Evolutionary conservation across 108 stramenopile species (phyloP).

Genomic region (Conticribra guillardii): DNA sequence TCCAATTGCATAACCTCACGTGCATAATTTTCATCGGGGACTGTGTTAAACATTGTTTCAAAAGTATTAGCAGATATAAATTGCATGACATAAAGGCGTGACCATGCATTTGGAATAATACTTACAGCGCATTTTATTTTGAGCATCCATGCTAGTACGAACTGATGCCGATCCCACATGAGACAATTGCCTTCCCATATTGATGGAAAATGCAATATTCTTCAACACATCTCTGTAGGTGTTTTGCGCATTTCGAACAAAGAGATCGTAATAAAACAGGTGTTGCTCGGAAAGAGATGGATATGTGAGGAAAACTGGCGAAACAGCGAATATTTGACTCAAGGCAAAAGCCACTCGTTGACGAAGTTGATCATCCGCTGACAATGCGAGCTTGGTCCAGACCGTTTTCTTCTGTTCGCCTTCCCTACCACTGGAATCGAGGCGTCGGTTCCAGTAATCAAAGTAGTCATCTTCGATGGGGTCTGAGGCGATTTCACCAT

Average conservation of each 20-base stretch:
- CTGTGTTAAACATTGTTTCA: too few species aligned
- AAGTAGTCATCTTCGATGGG: slow-evolving; percentile 29
- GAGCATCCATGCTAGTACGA: not conserved
- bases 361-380: slow-evolving; percentile 46
- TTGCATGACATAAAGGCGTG: too few species aligned
- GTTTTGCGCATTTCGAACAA: slow-evolving; percentile 49
- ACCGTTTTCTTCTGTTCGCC: slow-evolving; percentile 40
- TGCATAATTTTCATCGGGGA: slow-evolving; percentile 34
- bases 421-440: slow-evolving; percentile 8
- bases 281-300: slow-evolving; percentile 39
- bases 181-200: slow-evolving; percentile 41
- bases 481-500: slow-evolving; percentile 18
- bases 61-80: too few species aligned
- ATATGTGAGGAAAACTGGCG: slow-evolving; percentile 7
- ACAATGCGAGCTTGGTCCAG: slow-evolving; percentile 31
- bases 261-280: slow-evolving; percentile 67
- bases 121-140: not conserved
- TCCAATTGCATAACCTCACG: slow-evolving; percentile 54
- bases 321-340: slow-evolving; percentile 41
- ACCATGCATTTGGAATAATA: too few species aligned
- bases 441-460: slow-evolving; percentile 16
- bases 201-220: slow-evolving; percentile 24
- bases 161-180: slow-evolving; percentile 18
- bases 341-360: slow-evolving; percentile 55
- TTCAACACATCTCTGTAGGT: slow-evolving; percentile 38